Conservation (phyloP, 352 stramenopile genomes). For the Pythium biforme region DNA sequence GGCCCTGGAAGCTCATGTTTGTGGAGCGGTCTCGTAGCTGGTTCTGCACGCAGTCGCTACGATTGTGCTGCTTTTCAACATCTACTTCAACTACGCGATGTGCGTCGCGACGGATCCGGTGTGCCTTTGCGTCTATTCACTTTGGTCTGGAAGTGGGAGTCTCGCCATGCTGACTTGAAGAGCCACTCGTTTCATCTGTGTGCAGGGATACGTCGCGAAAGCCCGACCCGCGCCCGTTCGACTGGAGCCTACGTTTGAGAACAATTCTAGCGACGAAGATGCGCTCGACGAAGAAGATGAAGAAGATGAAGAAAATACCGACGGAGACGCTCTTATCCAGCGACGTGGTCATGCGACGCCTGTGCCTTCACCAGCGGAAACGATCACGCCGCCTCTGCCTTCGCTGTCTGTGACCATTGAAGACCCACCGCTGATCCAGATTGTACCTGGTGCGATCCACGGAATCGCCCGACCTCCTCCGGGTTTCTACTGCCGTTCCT, state of each 20-base stretch:
- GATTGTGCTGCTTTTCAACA: slow-evolving; percentile 25
- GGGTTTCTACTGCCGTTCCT: slow-evolving; percentile 23
- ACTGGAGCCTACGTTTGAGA: neutral
- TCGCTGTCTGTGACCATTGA: slow-evolving; percentile 1
- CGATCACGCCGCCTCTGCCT: neutral
- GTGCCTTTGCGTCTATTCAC: neutral
- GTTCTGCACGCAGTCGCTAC: slow-evolving; percentile 10
- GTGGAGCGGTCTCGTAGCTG: neutral
- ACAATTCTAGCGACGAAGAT: slow-evolving; percentile 17
- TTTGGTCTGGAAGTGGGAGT: no score
- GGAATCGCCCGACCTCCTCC: neutral
- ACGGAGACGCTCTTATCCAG: slow-evolving; percentile 19
- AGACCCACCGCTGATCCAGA: slow-evolving; percentile 19
- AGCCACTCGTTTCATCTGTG: neutral
- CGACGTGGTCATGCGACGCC: neutral
- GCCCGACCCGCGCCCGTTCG: neutral
- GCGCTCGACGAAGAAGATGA: slow-evolving; percentile 23
- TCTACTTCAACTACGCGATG: slow-evolving; percentile 45
- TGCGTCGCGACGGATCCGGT: slow-evolving; percentile 38
- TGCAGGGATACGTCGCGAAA: slow-evolving; percentile 21
- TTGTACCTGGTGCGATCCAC: neutral
- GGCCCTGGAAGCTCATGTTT: no score
- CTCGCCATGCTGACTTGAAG: no score
- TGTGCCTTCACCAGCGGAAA: neutral
- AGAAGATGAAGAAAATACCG: slow-evolving; percentile 16